Evolutionary conservation across 2,329 filamentous ascomycete species (phyloP).

Genomic region (Apiospora kogelbergensis): DNA sequence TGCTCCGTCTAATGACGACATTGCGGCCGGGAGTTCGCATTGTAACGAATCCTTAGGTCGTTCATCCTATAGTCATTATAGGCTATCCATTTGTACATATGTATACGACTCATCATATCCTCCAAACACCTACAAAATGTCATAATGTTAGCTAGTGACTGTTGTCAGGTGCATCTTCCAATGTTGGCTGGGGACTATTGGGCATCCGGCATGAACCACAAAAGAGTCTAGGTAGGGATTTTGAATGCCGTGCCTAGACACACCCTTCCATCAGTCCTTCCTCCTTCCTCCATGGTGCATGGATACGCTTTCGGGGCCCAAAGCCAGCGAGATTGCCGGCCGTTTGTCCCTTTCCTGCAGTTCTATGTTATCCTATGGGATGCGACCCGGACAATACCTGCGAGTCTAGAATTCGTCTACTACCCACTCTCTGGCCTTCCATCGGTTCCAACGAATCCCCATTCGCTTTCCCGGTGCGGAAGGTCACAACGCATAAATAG

Average conservation of each 20-base stretch:
- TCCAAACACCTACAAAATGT: not conserved
- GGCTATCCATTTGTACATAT: not conserved
- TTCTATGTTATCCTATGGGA: not conserved
- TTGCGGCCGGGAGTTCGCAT: not conserved
- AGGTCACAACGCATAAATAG: not conserved
- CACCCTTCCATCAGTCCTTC: not conserved
- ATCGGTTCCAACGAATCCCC: not conserved
- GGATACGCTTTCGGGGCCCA: not conserved
- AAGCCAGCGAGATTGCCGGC: not conserved
- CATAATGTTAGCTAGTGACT: not conserved
- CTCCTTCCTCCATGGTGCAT: not conserved
- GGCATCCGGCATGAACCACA: not conserved
- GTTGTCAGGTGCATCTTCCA: not conserved
- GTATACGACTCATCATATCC: not conserved
- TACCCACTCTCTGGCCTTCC: not conserved
- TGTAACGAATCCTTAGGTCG: not conserved
- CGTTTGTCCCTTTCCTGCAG: not conserved
- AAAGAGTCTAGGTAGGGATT: not conserved
- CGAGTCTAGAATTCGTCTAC: not conserved
- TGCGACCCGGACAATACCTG: not conserved
- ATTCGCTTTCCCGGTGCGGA: not conserved
- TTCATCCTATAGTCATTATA: not conserved
- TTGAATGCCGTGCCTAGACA: not conserved
- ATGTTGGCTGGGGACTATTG: not conserved
- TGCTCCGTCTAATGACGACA: not conserved